A percentile compares a stretch with the other conserved stretches of the same genome.
These are phyloP conservation scores for Typha latifolia DNA, from an alignment of 176 grass and related monocot species.

Conservation along the genomic window DNA sequence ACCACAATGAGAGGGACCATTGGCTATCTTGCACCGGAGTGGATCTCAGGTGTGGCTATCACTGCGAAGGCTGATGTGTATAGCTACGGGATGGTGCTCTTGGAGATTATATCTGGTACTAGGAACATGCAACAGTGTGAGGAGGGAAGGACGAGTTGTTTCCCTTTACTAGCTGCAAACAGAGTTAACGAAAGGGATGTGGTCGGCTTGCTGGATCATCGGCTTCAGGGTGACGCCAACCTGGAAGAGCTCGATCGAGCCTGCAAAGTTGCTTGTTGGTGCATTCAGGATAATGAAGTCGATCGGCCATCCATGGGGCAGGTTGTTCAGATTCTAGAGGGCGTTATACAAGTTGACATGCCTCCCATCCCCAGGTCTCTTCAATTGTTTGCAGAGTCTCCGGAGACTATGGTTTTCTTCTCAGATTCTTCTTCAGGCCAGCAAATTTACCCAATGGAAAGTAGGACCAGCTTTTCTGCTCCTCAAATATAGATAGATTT, in stretches of 20 bases:
- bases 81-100: slow-evolving; percentile 43
- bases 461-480: background rate
- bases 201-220: slow-evolving; percentile 19
- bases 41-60: slow-evolving; percentile 41
- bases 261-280: slow-evolving; percentile 47
- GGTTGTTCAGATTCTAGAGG: slow-evolving; percentile 37
- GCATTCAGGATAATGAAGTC: slow-evolving; percentile 43
- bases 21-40: slow-evolving; percentile 58
- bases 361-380: slow-evolving; percentile 33
- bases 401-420: slow-evolving; percentile 21
- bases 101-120: slow-evolving; percentile 38
- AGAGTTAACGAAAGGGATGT: slow-evolving; percentile 20
- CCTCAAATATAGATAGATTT: background rate
- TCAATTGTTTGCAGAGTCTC: slow-evolving; percentile 1
- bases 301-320: slow-evolving; percentile 28
- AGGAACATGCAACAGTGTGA: slow-evolving; percentile 15
- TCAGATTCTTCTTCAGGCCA: background rate
- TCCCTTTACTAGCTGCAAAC: slow-evolving; percentile 27
- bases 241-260: slow-evolving; percentile 20
- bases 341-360: slow-evolving; percentile 11
- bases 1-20: slow-evolving; percentile 42
- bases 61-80: slow-evolving; percentile 45
- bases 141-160: background rate
- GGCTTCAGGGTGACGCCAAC: slow-evolving; percentile 22
- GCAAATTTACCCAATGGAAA: background rate